Conservation (phyloP, 345 rosid genomes). For the Eucalyptus caleyi region DNA sequence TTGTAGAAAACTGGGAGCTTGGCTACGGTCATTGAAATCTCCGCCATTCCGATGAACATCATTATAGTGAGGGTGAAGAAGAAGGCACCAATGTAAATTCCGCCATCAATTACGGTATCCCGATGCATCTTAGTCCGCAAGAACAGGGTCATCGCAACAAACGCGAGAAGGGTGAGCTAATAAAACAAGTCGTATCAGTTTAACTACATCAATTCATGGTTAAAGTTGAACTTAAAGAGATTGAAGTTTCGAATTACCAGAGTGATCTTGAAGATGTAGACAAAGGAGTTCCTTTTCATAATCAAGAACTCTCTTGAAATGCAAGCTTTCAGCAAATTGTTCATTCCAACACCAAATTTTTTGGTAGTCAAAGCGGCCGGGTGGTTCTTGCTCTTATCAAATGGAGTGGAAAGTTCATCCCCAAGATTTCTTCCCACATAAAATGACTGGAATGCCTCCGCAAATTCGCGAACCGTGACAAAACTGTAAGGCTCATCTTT, state of each 20-base stretch:
- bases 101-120: not conserved
- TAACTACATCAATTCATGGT: not conserved
- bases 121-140: not conserved
- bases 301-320: constrained; percentile 39
- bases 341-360: constrained; percentile 33
- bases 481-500: constrained; percentile 36
- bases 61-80: not conserved
- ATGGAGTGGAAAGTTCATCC: constrained; percentile 35
- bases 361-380: constrained; percentile 45
- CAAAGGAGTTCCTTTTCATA: constrained; percentile 51
- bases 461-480: constrained; percentile 33
- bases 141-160: not conserved
- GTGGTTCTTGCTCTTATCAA: constrained; percentile 35
- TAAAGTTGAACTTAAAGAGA: not conserved
- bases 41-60: not conserved
- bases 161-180: not conserved
- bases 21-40: not conserved
- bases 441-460: constrained; percentile 34
- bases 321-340: constrained; percentile 44
- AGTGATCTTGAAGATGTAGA: constrained; percentile 40
- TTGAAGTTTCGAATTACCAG: constrained; percentile 11
- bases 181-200: not conserved
- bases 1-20: not conserved
- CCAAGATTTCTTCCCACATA: constrained; percentile 17
- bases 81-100: not conserved